Evolutionary conservation across 306 rosid species (phyloP).

Genomic region (Trifolium pratense): DNA sequence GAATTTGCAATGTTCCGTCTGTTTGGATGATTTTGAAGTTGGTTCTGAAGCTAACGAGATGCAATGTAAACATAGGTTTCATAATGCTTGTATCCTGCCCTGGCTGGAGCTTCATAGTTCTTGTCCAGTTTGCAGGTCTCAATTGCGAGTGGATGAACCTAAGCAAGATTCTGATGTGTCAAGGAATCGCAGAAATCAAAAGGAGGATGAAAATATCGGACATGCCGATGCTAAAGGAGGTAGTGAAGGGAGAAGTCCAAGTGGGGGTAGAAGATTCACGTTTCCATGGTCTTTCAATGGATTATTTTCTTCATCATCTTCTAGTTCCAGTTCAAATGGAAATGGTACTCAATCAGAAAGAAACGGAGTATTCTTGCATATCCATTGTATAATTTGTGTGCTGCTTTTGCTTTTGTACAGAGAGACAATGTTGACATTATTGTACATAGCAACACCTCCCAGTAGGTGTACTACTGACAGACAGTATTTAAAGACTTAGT

Average conservation of each 20-base stretch:
- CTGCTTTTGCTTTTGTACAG: conserved; percentile 52
- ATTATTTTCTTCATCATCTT: conserved; percentile 58
- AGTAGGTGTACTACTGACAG: too few species aligned
- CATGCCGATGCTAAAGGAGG: conserved; percentile 41
- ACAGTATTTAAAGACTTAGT: too few species aligned
- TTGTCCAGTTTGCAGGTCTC: conserved; percentile 83
- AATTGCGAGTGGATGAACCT: conserved; percentile 63
- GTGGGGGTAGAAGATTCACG: conserved; percentile 66
- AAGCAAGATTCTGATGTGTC: conserved; percentile 56
- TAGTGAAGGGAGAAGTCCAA: conserved; percentile 53
- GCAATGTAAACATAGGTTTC: conserved; percentile 88
- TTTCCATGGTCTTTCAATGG: conserved; percentile 80
- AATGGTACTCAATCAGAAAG: conserved; percentile 56
- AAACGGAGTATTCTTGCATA: conserved; percentile 41
- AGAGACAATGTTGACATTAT: conserved; percentile 40
- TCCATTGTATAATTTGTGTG: conserved; percentile 35
- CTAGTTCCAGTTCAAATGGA: conserved; percentile 46
- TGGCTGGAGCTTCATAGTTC: conserved; percentile 91
- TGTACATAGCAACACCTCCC: too few species aligned
- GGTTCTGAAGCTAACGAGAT: conserved; percentile 75
- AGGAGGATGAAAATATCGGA: conserved; percentile 40
- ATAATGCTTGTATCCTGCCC: conserved; percentile 69
- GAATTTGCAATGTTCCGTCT: conserved; percentile 72
- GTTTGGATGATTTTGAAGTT: conserved; percentile 76
- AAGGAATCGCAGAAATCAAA: conserved; percentile 45